Evolutionary conservation across 1,139 yeast genomes (phyloP), one percentile per base, ranked within the genome.

Genomic region (Hanseniaspora uvarum): DNA sequence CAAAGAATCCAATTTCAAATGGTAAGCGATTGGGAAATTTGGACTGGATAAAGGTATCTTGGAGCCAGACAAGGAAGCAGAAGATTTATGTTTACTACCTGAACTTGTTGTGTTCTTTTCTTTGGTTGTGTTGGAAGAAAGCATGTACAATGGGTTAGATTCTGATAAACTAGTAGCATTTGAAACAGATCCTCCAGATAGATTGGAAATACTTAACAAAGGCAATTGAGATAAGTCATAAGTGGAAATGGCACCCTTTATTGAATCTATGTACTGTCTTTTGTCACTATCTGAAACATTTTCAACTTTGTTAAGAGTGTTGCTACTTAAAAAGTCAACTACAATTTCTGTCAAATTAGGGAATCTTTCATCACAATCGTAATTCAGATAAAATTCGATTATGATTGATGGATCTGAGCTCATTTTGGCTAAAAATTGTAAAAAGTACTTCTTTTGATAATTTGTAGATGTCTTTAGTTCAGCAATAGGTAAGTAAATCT

Each of bases 401-500:
- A 94, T 73, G 37, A 94, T 84, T 59, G 95, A 76, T 37, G 97
- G 95, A 67, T 92, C 96, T 59, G 81, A 81, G 65, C 95, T 85
- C 46, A 92, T 69, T 59, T 94, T 76, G 61, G 86, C 85, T 33
- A 94, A 75, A 21, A 92, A 77, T 12, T 85, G 79, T 59, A 94
- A 72, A 59, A 92, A 78, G 62, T 87, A 89, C 63, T 94, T 77
- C 67, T 92, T 89, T 68, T 92, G 98, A 65, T 92, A 96, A 10
- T 88, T 72, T 0, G 96, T 87, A 1, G 96, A 86, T 1, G 95
- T 81, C 63, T 82, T 85, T 83, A 92, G 79, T 63, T 92, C 97
- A 52, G 94, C 79, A 46, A 94, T 87, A 4, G 97, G 96, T 69
- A 92, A 85, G 67, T 92, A 94, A 49, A 92, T 87, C 64, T 92